These are phyloP conservation scores for Botrytis deweyae DNA, from an alignment of 2,329 filamentous ascomycete species.

Conservation along the genomic window DNA sequence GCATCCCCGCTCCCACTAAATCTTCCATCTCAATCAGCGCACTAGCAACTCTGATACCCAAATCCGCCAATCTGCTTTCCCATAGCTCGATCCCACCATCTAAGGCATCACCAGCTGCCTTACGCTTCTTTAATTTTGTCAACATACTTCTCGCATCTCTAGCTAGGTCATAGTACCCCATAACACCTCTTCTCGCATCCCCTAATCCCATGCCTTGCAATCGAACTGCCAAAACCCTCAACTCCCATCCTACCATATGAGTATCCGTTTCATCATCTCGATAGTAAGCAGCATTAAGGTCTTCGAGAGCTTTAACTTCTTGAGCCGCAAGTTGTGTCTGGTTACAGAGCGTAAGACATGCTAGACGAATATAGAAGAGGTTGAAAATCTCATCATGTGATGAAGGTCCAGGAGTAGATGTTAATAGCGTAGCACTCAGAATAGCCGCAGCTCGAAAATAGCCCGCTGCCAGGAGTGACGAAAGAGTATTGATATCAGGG, in stretches of 20 bases:
- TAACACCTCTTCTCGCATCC: slow-evolving; percentile 79
- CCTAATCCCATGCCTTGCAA: slow-evolving; percentile 84
- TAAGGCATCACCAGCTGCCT: slow-evolving; percentile 9
- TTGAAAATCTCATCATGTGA: slow-evolving; percentile 69
- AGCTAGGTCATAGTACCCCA: slow-evolving; percentile 86
- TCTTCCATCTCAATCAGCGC: slow-evolving; percentile 86
- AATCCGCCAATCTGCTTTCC: slow-evolving; percentile 69
- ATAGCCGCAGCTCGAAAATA: slow-evolving; percentile 81
- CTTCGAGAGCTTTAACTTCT: slow-evolving; percentile 63
- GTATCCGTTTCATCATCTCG: slow-evolving; percentile 52
- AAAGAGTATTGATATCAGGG: slow-evolving; percentile 59
- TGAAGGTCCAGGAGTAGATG: slow-evolving; percentile 49
- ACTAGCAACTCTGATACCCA: slow-evolving; percentile 66
- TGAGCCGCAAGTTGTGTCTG: slow-evolving; percentile 67
- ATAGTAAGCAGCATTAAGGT: slow-evolving; percentile 58
- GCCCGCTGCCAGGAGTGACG: slow-evolving; percentile 65
- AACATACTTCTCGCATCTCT: slow-evolving; percentile 69
- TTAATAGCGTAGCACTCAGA: slow-evolving; percentile 61
- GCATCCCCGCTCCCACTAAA: slow-evolving; percentile 71
- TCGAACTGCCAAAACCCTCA: slow-evolving; percentile 79
- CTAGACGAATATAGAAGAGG: slow-evolving; percentile 76
- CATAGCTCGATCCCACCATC: slow-evolving; percentile 58
- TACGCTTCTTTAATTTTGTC: slow-evolving; percentile 45
- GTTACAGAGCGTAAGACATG: slow-evolving; percentile 77
- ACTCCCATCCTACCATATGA: slow-evolving; percentile 81